Base-by-base conservation (phyloP, 495 filamentous ascomycete species). In the Daldinia caldariorum region DNA sequence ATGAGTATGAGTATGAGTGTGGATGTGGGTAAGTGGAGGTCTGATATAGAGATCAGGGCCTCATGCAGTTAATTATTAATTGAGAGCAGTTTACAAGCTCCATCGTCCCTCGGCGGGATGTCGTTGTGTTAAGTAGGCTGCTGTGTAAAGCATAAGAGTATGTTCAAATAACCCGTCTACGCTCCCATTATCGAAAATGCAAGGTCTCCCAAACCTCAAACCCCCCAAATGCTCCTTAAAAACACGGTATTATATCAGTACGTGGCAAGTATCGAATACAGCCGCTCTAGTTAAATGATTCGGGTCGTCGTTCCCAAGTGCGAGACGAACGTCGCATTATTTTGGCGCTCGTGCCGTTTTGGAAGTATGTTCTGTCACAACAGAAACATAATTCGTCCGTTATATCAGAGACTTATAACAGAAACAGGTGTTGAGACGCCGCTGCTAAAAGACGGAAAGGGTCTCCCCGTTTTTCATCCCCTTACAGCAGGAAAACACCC, bases 401-500 rank as follows among this genome's bases (percentile, higher is more conserved):
- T 47, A 26, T 31, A 51, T 51, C 26, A 31, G 49, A 51, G 2
- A n/a, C 26, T 22, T 26, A 31, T 51, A 12, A 31, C 20, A 12
- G 9, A 31, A 51, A 13, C 4, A 34, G 22, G 14, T 18, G 18
- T n/a, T n/a, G 4, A 45, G 38, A 13, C 43, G 37, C n/a, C 43
- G 20, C 50, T 51, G 16, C 35, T 22, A 31, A 29, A 29, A 58
- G 31, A 41, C 18, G 12, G 5, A 32, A 49, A 57, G 53, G 34
- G 22, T 3, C 16, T n/a, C 47, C 47, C 13, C 38, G 12, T 39
- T 45, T 13, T 55, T 37, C 47, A 18, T 18, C 9, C 43, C n/a
- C 55, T 62, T 77, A 77, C 18, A 77, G 63, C 22, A 75, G 38
- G 60, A 77, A 70, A 32, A 74, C 58, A 16, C 75, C 75, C 9